These are phyloP conservation scores for Trametes maxima DNA, from an alignment of 768 basidiomycete species.

Conservation along the genomic window DNA sequence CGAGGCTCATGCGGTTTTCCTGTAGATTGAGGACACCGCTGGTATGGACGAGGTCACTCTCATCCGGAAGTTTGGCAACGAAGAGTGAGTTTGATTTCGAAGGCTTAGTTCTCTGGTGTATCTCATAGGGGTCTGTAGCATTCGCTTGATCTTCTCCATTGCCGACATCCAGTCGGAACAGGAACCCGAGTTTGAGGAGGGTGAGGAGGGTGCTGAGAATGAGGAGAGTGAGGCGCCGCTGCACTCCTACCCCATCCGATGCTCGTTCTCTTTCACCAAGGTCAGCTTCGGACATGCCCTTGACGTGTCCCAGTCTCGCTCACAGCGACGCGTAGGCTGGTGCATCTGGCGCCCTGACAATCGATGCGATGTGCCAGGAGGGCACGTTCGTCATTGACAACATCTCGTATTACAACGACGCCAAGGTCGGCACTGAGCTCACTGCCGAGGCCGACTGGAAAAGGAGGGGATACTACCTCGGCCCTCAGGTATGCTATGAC, in stretches of 20 bases:
- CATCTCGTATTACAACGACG: slow-evolving; percentile 81
- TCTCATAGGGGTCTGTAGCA: slow-evolving; percentile 44
- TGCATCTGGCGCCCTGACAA: slow-evolving; percentile 66
- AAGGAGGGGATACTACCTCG: slow-evolving; percentile 88
- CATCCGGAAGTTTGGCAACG: slow-evolving; percentile 86
- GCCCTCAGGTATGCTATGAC: slow-evolving; percentile 66
- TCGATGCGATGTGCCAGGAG: slow-evolving; percentile 80
- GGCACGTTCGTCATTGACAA: slow-evolving; percentile 87
- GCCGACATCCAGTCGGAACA: slow-evolving; percentile 70
- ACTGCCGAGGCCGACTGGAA: slow-evolving; percentile 94
- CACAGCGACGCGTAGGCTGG: slow-evolving; percentile 40
- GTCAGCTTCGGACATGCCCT: slow-evolving; percentile 36
- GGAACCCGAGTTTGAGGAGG: slow-evolving; percentile 40
- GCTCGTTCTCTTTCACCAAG: slow-evolving; percentile 85
- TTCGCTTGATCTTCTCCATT: slow-evolving; percentile 91
- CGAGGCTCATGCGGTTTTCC: too few relatives aligned
- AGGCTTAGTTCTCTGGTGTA: not conserved
- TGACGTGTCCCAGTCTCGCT: not conserved
- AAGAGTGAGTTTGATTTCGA: slow-evolving; percentile 58
- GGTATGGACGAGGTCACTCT: slow-evolving; percentile 85
- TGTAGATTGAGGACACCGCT: slow-evolving; percentile 65
- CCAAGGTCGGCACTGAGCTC: slow-evolving; percentile 69
- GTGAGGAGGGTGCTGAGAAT: slow-evolving; percentile 44
- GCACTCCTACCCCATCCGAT: slow-evolving; percentile 70
- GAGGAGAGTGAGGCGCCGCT: slow-evolving; percentile 37